Evolutionary conservation across 352 stramenopile species (phyloP).

Genomic region (Phytophthora cactorum): DNA sequence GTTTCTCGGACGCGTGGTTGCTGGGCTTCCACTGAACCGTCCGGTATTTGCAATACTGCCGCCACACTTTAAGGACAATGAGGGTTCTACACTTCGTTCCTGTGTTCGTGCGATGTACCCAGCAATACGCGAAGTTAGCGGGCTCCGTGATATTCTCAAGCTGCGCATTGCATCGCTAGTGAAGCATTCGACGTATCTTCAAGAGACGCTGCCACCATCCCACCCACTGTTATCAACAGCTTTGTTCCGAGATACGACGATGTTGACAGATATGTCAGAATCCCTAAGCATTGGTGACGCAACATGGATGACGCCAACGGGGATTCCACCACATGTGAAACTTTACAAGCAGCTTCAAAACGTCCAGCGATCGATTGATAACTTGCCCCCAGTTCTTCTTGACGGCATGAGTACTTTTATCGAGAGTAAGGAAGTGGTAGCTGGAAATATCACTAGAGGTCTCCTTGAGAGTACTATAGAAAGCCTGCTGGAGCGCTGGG

Average conservation of each 20-base stretch:
- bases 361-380: no score
- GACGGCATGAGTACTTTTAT: no score
- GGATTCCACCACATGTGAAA: no score
- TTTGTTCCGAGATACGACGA: conserved; percentile 1
- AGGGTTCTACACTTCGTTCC: not conserved
- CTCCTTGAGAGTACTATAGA: no score
- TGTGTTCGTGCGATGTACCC: not conserved
- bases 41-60: not conserved
- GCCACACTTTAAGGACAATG: not conserved
- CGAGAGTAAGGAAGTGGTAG: no score
- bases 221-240: conserved; percentile 8
- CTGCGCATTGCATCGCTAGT: conserved; percentile 10
- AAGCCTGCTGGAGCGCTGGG: no score
- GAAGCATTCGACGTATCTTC: not conserved
- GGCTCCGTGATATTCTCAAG: conserved; percentile 5
- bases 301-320: no score
- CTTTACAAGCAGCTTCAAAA: no score
- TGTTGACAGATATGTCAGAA: not conserved
- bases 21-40: not conserved
- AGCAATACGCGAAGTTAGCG: not conserved
- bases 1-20: not conserved
- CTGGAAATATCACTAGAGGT: no score
- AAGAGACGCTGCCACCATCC: not conserved
- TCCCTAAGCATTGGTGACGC: no score
- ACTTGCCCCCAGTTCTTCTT: no score